Base-by-base conservation (phyloP, 371 early-diverging fungal species). In the Cokeromyces recurvatus region DNA sequence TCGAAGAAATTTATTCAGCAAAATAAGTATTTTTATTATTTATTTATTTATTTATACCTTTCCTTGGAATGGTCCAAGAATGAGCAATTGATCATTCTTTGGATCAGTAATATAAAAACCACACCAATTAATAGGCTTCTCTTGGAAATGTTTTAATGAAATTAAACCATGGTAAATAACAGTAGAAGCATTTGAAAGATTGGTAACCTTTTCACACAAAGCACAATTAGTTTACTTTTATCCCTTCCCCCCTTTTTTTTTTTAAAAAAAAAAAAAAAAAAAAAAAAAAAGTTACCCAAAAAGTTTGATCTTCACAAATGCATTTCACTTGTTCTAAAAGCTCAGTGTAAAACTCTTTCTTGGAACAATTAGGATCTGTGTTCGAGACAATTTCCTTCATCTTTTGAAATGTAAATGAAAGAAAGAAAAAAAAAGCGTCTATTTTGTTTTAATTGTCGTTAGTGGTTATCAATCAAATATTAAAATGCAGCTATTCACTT, bases 41-140 rank as follows among this genome's bases (percentile, higher is more conserved):
- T 7, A 5, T 27, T 7, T 27, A 7, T 5, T 7, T 19, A 11
- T 48, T 27, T 32, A 38, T 44, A 86, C 77, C 46, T 87, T 87
- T 42, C 95, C 95, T 58, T 95, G 93, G 68, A 95, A 95, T 27
- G 95, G 95, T 3, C 93, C 95, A 41, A 95, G 68, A 32, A 83
- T 68, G 53, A 91, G 56, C 19, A 71, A 51, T 22, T 71, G 58
- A 12, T 53, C 19, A 39, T 68, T 63, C 34, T 68, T 63, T 23
- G 74, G 70, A 48, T 87, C 79, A 0, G 77, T 61, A 20, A 90
- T 57, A 51, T 95, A 95, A 66, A 93, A 93, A 2, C 94, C 94
- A 32, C 71, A 85, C 95, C 95, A 95, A 70, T 92, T 95, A 46
- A 95, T 82, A n/a, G 87, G 89, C 36, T 81, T 78, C 15, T 58